phyloP scores from a whole-genome alignment of 2,329 filamentous ascomycete species.

The Penicillium sp. region DNA sequence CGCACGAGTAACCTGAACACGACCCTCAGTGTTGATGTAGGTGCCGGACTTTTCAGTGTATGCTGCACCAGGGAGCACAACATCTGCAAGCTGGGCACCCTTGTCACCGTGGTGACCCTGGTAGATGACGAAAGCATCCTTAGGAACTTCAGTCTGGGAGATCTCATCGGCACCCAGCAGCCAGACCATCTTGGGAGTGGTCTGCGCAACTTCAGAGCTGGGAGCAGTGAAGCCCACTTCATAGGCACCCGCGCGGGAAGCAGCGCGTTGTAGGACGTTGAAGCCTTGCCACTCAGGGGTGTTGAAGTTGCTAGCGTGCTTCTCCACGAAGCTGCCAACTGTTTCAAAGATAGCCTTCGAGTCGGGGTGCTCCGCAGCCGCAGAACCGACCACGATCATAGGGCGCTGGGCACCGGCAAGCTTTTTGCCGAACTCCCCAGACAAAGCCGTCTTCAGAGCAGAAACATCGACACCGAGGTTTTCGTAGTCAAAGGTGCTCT shows the following conservation, averaged over 20 bases:
- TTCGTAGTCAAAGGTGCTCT: conserved; percentile 94
- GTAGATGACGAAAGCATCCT: conserved; percentile 95
- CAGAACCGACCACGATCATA: conserved; percentile 96
- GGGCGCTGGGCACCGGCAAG: conserved; percentile 84
- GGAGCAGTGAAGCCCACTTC: conserved; percentile 94
- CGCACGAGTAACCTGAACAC: conserved; percentile 89
- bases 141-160: conserved; percentile 81
- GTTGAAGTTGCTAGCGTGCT: conserved; percentile 85
- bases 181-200: conserved; percentile 94
- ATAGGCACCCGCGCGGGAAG: conserved; percentile 89
- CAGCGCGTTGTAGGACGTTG: conserved; percentile 92
- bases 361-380: conserved; percentile 86
- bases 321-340: conserved; percentile 88
- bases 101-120: conserved; percentile 97
- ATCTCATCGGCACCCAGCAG: conserved; percentile 95
- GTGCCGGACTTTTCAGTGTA: conserved; percentile 97
- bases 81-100: conserved; percentile 88
- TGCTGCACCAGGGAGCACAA: conserved; percentile 89
- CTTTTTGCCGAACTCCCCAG: conserved; percentile 91
- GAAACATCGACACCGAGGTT: conserved; percentile 80
- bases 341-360: conserved; percentile 93
- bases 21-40: conserved; percentile 97
- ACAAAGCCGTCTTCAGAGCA: conserved; percentile 81
- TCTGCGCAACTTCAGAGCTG: conserved; percentile 78
- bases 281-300: conserved; percentile 95